phyloP scores from a whole-genome alignment of 768 basidiomycete species.

The Lactarius pseudohatsudake region DNA sequence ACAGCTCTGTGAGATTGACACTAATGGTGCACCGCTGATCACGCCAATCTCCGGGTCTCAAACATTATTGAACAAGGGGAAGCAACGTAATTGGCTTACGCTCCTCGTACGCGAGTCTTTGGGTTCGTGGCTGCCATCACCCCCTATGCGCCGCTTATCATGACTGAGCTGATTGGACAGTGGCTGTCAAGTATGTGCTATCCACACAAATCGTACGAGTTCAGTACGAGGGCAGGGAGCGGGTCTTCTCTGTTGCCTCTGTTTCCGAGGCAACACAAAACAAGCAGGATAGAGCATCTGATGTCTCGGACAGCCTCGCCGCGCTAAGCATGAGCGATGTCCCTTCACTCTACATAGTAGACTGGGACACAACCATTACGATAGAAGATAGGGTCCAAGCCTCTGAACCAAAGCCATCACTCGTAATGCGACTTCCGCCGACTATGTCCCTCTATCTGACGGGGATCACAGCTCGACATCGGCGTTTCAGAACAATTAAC shows the following conservation, averaged over 20 bases:
- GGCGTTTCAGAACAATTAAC: constrained; percentile 48
- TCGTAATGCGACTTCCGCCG: constrained; percentile 22
- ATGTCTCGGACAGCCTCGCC: constrained; percentile 44
- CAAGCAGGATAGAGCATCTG: constrained; percentile 29
- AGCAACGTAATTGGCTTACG: constrained; percentile 63
- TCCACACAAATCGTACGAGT: constrained; percentile 60
- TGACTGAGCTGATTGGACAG: constrained; percentile 38
- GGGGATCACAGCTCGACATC: constrained; percentile 17
- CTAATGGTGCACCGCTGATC: constrained; percentile 12
- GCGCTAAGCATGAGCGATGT: constrained; percentile 45
- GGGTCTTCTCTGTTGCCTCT: constrained; percentile 55
- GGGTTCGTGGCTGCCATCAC: constrained; percentile 44
- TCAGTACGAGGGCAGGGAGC: constrained; percentile 57
- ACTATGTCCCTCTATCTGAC: constrained; percentile 9
- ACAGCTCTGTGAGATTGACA: constrained; percentile 49
- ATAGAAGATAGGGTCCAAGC: constrained; percentile 38
- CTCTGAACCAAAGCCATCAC: constrained; percentile 29
- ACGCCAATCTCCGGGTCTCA: constrained; percentile 9
- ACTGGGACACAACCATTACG: constrained; percentile 65
- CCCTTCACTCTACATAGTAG: constrained; percentile 55
- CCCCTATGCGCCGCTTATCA: constrained; percentile 9
- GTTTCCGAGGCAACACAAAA: constrained; percentile 39
- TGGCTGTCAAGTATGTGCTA: constrained; percentile 70
- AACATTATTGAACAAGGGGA: constrained; percentile 33
- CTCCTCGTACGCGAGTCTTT: constrained; percentile 66